Percentiles rank a stretch among this genome's conserved stretches.
phyloP scores from a whole-genome alignment of 192 early-diverging fungal genomes.

The Coemansia sp. region DNA sequence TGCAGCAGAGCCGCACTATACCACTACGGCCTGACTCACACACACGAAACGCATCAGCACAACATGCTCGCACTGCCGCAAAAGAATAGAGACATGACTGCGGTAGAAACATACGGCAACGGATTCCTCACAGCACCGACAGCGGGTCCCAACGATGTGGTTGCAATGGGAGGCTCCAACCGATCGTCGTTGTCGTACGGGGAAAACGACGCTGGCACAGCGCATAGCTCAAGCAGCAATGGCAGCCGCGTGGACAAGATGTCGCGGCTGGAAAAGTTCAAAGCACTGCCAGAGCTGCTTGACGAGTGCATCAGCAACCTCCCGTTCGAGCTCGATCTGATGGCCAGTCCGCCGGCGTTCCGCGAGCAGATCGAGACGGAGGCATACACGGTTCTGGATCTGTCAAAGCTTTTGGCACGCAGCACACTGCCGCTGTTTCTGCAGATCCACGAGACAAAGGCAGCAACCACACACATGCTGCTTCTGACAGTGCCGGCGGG shows the following conservation, averaged over 20 bases:
- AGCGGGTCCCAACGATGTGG: conserved; percentile 1
- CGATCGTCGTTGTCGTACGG: conserved; percentile 36
- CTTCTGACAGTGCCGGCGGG: conserved; percentile 39
- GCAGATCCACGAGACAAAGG: conserved; percentile 52
- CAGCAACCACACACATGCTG: conserved; percentile 45
- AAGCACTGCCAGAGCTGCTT: conserved; percentile 43
- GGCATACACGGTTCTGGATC: conserved; percentile 43
- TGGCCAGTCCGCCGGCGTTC: conserved; percentile 47
- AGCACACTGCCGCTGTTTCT: conserved; percentile 46
- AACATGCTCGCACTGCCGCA: conserved; percentile 30
- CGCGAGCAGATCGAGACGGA: conserved; percentile 50
- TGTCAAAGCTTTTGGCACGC: conserved; percentile 42
- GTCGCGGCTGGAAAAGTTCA: conserved; percentile 51
- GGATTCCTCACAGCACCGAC: not conserved
- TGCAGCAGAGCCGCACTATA: not conserved
- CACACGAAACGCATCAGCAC: not conserved
- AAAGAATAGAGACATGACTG: not conserved
- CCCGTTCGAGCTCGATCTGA: conserved; percentile 46
- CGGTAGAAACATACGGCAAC: not conserved
- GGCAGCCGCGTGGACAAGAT: conserved; percentile 43
- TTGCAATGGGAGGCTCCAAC: conserved; percentile 17
- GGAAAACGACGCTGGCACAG: conserved; percentile 8
- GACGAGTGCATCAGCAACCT: conserved; percentile 46
- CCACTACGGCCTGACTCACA: not conserved
- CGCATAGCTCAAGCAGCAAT: conserved; percentile 20